A percentile compares a stretch with the other conserved stretches of the same genome.
phyloP scores from a whole-genome alignment of 139 green algal genomes.

The Chlamydomonas sphaeroides region DNA sequence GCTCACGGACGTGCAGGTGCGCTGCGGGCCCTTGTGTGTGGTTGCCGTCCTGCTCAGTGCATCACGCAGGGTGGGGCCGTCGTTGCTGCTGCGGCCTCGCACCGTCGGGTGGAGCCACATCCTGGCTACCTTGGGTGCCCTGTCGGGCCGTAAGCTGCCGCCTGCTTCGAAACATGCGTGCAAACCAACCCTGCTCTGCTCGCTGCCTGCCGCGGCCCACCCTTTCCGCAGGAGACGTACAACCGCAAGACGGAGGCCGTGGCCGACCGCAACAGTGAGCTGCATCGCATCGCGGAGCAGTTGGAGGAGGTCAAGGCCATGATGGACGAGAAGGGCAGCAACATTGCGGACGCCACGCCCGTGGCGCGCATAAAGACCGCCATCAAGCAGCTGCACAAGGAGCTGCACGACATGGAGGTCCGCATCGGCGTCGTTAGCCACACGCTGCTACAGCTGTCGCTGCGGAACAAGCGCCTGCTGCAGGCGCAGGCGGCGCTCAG shows the following conservation, averaged over 20 bases:
- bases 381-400: conserved; percentile 71
- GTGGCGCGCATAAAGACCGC: conserved; percentile 79
- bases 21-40: no score
- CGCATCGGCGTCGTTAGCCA: conserved; percentile 71
- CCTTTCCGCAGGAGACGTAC: conserved; percentile 56
- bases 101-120: no score
- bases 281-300: conserved; percentile 69
- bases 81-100: no score
- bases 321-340: conserved; percentile 80
- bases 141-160: no score
- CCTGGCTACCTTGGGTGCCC: no score
- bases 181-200: no score
- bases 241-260: conserved; percentile 72
- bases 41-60: no score
- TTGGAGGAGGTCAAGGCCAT: conserved; percentile 69
- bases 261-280: conserved; percentile 74
- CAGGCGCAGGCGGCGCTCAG: conserved; percentile 43
- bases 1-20: conserved; percentile 65
- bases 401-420: conserved; percentile 79
- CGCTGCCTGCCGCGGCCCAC: no score
- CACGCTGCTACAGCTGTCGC: conserved; percentile 63
- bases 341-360: conserved; percentile 80
- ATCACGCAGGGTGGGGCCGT: no score
- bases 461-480: conserved; percentile 55
- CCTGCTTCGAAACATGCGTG: not conserved